Conservation (phyloP, 305 asterid genomes). For the Fraxinus angustifolia region DNA sequence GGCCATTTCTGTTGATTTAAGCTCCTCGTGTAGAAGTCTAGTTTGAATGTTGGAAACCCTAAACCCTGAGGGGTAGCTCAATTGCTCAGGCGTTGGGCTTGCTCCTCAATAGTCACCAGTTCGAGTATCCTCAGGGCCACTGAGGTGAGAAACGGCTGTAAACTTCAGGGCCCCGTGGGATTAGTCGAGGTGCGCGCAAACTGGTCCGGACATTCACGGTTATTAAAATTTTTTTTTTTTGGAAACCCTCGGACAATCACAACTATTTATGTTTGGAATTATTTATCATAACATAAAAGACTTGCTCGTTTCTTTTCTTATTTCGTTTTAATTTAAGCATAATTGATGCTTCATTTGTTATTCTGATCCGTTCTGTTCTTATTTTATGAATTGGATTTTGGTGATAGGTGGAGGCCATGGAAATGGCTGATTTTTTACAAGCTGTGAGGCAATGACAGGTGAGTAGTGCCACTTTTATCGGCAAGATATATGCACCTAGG, state of each 20-base stretch:
- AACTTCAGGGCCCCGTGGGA: no score
- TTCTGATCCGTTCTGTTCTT: neutral
- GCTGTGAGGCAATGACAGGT: neutral
- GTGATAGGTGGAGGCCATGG: slow-evolving; percentile 46
- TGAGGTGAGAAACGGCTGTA: no score
- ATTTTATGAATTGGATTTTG: slow-evolving; percentile 2
- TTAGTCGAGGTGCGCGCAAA: no score
- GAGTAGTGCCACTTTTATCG: slow-evolving; percentile 19
- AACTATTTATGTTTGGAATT: neutral
- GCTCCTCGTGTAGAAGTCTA: neutral
- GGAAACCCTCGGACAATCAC: neutral
- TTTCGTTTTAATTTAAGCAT: neutral
- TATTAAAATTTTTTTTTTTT: no score
- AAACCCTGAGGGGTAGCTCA: no score
- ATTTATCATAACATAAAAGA: neutral
- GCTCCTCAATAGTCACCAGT: no score
- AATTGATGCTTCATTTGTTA: neutral
- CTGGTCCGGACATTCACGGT: no score
- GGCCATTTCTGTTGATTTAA: neutral
- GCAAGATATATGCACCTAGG: slow-evolving; percentile 16
- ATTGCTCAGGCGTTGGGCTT: no score
- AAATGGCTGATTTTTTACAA: slow-evolving; percentile 33
- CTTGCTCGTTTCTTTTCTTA: neutral
- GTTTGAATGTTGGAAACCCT: neutral
- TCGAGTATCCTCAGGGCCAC: no score